A percentile compares a stretch with the other conserved stretches of the same genome.
Evolutionary conservation across 2,329 filamentous ascomycete species (phyloP).

Genomic region (Incumbomyces lentus): DNA sequence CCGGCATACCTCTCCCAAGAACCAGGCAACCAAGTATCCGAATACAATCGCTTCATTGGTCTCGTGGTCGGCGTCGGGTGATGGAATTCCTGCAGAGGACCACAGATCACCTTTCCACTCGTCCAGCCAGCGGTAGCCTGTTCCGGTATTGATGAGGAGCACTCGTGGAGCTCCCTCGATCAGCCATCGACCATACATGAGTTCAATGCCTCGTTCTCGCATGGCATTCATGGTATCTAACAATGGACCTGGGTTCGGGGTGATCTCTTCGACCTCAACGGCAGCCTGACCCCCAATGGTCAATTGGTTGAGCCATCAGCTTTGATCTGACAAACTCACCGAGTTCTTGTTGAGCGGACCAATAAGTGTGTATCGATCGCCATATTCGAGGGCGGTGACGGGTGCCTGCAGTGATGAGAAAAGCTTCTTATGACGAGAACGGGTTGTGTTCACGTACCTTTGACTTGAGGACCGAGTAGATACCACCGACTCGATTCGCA

Average conservation of each 20-base stretch:
- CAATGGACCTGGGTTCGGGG: conserved; percentile 70
- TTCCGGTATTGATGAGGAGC: conserved; percentile 87
- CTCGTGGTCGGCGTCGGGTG: conserved; percentile 80
- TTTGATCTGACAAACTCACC: conserved; percentile 41
- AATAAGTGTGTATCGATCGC: conserved; percentile 88
- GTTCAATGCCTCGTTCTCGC: conserved; percentile 80
- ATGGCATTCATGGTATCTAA: conserved; percentile 79
- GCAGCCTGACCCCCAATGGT: conserved; percentile 53
- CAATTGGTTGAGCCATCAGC: conserved; percentile 5
- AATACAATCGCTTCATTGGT: conserved; percentile 97
- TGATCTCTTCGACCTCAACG: conserved; percentile 93
- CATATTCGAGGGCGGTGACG: conserved; percentile 97
- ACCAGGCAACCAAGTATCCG: conserved; percentile 95
- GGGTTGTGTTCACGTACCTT: conserved; percentile 39
- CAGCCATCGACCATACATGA: conserved; percentile 91
- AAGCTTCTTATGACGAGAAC: not conserved
- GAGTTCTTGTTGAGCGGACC: conserved; percentile 87
- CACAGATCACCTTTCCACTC: conserved; percentile 97
- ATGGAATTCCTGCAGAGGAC: conserved; percentile 87
- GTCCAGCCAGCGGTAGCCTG: conserved; percentile 78
- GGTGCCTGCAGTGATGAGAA: conserved; percentile 47
- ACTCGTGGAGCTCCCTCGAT: conserved; percentile 94
- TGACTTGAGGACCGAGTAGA: conserved; percentile 98
- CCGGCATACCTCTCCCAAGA: conserved; percentile 74
- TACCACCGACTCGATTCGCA: conserved; percentile 66